Percentiles rank a stretch among this genome's conserved stretches.
phyloP scores from a whole-genome alignment of 1,139 yeast species.

The Barnettozyma hawaiiensis region DNA sequence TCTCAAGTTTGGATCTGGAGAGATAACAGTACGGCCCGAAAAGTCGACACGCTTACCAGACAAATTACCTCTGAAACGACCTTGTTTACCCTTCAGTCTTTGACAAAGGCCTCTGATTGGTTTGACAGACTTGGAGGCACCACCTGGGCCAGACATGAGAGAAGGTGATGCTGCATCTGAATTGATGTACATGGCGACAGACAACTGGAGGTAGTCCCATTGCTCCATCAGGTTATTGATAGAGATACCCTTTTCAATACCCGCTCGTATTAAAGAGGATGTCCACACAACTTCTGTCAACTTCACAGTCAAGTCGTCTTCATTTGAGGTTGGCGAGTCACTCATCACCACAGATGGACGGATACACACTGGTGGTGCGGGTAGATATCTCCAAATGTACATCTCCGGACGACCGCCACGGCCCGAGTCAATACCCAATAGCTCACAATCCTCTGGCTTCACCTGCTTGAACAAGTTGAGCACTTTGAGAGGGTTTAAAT shows the following conservation, averaged over 20 bases:
- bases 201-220: constrained; percentile 94
- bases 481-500: constrained; percentile 88
- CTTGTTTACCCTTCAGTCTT: constrained; percentile 96
- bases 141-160: constrained; percentile 57
- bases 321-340: constrained; percentile 82
- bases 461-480: constrained; percentile 83
- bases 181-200: constrained; percentile 96
- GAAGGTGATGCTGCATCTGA: constrained; percentile 92
- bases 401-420: constrained; percentile 93
- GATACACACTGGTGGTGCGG: constrained; percentile 98
- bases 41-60: constrained; percentile 99
- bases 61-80: constrained; percentile 95
- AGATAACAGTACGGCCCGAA: constrained; percentile 96
- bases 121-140: constrained; percentile 55
- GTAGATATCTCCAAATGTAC: constrained; percentile 94
- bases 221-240: constrained; percentile 94
- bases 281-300: constrained; percentile 97
- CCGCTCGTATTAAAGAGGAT: constrained; percentile 85
- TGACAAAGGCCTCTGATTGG: constrained; percentile 97
- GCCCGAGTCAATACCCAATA: constrained; percentile 83
- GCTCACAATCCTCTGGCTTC: constrained; percentile 81
- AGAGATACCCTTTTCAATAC: constrained; percentile 90
- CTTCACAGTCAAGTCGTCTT: constrained; percentile 95
- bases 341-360: constrained; percentile 96
- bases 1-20: constrained; percentile 94